Percentiles rank a stretch among this genome's conserved stretches.
phyloP scores from a whole-genome alignment of 129 eudicot genomes.

The Arctium lappa region DNA sequence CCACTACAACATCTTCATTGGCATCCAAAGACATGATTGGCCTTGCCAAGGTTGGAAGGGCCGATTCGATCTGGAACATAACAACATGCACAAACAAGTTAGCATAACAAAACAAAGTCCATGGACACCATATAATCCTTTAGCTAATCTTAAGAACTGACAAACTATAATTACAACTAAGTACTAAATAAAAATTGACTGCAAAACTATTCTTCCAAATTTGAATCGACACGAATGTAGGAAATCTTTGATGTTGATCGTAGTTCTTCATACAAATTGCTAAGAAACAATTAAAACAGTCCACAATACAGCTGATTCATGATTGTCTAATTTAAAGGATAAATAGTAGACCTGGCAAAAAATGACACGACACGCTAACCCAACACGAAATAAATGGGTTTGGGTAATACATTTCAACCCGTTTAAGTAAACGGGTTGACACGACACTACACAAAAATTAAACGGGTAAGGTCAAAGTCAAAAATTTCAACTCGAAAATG shows the following conservation, averaged over 20 bases:
- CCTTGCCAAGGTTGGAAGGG: constrained; percentile 72
- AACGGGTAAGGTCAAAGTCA: no score
- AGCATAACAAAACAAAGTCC: not conserved
- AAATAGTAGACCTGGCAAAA: not conserved
- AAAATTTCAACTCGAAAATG: no score
- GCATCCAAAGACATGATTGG: constrained; percentile 97
- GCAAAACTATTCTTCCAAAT: not conserved
- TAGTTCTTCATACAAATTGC: not conserved
- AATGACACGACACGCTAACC: no score
- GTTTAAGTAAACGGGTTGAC: no score
- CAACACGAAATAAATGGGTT: no score
- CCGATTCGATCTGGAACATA: constrained; percentile 70
- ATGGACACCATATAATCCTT: not conserved
- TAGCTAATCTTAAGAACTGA: not conserved
- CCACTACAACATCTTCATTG: constrained; percentile 87
- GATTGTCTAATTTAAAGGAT: not conserved
- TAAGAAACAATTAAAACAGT: no score
- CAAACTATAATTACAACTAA: not conserved
- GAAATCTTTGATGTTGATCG: not conserved
- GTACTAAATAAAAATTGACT: not conserved
- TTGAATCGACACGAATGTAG: not conserved
- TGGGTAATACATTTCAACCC: no score
- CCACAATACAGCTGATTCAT: no score
- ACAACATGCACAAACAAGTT: constrained; percentile 14
- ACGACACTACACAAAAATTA: no score